phyloP scores from a whole-genome alignment of 495 filamentous ascomycete genomes.

The Haplographium delicatum region DNA sequence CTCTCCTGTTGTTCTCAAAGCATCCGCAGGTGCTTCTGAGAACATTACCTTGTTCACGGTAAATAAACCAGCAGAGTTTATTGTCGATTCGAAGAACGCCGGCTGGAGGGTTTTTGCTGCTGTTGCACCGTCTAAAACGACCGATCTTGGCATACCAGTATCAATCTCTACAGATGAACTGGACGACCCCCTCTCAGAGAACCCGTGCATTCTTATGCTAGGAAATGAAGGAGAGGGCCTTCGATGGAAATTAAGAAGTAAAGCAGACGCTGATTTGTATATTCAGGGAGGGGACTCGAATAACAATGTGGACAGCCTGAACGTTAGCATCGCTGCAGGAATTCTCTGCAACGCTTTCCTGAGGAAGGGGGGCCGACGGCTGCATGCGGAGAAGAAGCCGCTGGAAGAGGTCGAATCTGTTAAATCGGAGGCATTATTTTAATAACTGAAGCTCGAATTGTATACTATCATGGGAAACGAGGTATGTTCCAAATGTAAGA shows the following conservation, averaged over 20 bases:
- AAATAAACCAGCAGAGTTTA: constrained; percentile 58
- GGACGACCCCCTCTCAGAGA: constrained; percentile 45
- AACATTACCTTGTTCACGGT: constrained; percentile 65
- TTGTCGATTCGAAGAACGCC: constrained; percentile 55
- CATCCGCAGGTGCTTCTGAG: constrained; percentile 82
- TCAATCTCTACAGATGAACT: constrained; percentile 22
- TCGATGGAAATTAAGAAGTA: constrained; percentile 48
- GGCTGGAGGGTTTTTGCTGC: constrained; percentile 87
- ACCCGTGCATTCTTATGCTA: constrained; percentile 73
- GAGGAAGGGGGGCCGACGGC: too few relatives aligned
- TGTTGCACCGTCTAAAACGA: constrained; percentile 42
- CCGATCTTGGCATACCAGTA: not conserved
- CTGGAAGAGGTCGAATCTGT: too few relatives aligned
- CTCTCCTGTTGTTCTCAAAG: constrained; percentile 73
- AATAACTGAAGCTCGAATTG: too few relatives aligned
- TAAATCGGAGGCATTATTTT: too few relatives aligned
- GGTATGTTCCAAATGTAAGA: too few relatives aligned
- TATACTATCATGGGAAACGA: too few relatives aligned
- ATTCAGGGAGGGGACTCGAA: constrained; percentile 38
- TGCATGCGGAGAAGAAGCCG: too few relatives aligned
- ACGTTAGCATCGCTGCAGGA: constrained; percentile 80
- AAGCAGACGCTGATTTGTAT: constrained; percentile 55
- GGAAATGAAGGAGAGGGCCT: constrained; percentile 81
- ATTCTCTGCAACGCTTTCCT: constrained; percentile 65
- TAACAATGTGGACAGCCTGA: constrained; percentile 68